Evolutionary conservation across 1,284 basidiomycete species (phyloP).

Genomic region (Ceratobasidium sp.): DNA sequence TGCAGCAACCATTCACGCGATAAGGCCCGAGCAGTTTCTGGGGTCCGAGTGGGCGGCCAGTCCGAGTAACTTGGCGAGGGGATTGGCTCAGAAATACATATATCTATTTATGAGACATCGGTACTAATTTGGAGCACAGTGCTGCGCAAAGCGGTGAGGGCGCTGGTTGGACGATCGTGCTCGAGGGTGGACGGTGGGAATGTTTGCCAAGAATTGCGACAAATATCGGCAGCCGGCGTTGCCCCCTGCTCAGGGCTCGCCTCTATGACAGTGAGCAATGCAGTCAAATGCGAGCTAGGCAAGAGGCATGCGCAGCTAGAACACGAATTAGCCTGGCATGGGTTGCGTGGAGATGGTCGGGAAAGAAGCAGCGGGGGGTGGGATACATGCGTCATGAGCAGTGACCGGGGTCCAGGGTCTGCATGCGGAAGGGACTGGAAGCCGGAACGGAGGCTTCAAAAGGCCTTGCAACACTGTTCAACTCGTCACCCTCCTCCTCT

Average conservation of each 20-base stretch:
- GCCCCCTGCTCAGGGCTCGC: slow-evolving; percentile 20
- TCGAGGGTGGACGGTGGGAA: slow-evolving; percentile 27
- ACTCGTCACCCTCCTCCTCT: slow-evolving; percentile 1
- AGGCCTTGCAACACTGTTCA: slow-evolving; percentile 1
- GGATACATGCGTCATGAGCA: slow-evolving; percentile 31
- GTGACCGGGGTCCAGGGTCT: slow-evolving; percentile 15
- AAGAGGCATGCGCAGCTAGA: background rate
- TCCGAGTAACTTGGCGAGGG: background rate
- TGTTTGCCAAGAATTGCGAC: slow-evolving; percentile 34
- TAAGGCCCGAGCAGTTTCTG: slow-evolving; percentile 26
- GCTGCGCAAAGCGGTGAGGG: slow-evolving; percentile 32
- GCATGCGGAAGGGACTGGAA: slow-evolving; percentile 33
- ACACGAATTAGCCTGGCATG: background rate
- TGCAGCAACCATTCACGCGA: slow-evolving; percentile 8
- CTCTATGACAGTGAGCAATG: background rate
- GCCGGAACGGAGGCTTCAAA: slow-evolving; percentile 19
- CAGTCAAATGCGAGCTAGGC: background rate
- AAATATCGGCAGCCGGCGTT: slow-evolving; percentile 26
- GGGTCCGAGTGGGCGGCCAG: slow-evolving; percentile 7
- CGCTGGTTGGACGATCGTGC: background rate
- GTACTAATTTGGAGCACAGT: background rate
- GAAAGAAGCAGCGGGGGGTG: slow-evolving; percentile 1
- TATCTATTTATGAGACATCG: slow-evolving; percentile 7
- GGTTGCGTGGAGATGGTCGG: background rate
- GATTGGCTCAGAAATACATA: slow-evolving; percentile 11